Conservation (phyloP, 768 basidiomycete species). For the Wakefieldia striispora region DNA sequence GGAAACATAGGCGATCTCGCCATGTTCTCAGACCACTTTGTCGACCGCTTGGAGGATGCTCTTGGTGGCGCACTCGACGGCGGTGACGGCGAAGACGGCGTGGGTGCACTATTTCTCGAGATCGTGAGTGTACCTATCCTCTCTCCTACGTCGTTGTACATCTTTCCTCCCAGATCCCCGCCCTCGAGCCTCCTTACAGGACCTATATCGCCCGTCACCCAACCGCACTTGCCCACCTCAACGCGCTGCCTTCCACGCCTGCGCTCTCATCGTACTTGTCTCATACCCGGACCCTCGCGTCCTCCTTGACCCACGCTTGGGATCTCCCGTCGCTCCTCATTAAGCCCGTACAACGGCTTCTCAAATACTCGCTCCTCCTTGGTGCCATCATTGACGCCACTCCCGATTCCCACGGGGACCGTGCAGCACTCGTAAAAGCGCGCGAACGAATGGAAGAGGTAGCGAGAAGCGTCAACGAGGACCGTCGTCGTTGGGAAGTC, state of each 20-base stretch:
- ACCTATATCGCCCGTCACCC: slow-evolving; percentile 81
- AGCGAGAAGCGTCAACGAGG: slow-evolving; percentile 77
- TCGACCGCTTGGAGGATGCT: slow-evolving; percentile 61
- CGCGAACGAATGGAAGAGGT: slow-evolving; percentile 62
- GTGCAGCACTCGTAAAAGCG: slow-evolving; percentile 32
- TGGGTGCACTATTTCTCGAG: slow-evolving; percentile 69
- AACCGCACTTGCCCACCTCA: slow-evolving; percentile 67
- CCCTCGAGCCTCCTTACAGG: slow-evolving; percentile 70
- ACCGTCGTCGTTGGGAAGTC: slow-evolving; percentile 70
- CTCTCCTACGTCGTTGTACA: neutral
- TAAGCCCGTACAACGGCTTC: slow-evolving; percentile 93
- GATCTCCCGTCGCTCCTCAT: slow-evolving; percentile 93
- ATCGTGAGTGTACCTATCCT: slow-evolving; percentile 46
- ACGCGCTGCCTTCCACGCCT: slow-evolving; percentile 37
- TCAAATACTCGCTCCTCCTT: slow-evolving; percentile 91
- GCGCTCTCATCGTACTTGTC: slow-evolving; percentile 63
- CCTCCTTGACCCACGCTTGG: slow-evolving; percentile 81
- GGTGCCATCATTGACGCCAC: slow-evolving; percentile 74
- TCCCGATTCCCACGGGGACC: slow-evolving; percentile 65
- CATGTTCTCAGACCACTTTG: slow-evolving; percentile 63
- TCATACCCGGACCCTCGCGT: slow-evolving; percentile 63
- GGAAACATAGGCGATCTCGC: slow-evolving; percentile 76
- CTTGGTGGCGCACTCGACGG: slow-evolving; percentile 62
- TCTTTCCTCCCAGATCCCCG: slow-evolving; percentile 50
- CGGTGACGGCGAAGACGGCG: slow-evolving; percentile 63